Base-by-base conservation (phyloP, 2,329 filamentous ascomycete genomes). In the Fusarium denticulatum region DNA sequence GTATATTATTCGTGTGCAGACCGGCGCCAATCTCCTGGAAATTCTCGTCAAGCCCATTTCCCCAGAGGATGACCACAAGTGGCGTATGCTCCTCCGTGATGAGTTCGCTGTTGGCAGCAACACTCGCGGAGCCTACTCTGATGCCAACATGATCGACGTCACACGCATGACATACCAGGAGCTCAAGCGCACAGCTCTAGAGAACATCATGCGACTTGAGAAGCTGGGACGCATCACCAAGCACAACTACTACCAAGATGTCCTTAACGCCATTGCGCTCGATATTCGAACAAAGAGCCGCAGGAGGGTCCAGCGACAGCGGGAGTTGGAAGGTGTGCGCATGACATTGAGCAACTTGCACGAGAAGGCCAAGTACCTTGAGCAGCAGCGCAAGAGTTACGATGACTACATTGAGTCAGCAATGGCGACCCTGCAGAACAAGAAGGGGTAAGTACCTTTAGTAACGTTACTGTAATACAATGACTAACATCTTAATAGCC, bases 331-430 rank as follows among this genome's bases (percentile, higher is more conserved):
- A 76, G 92, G 92, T 49, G 94, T 96, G 28, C 89, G 92, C 34
- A 86, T 93, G 65, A 96, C 94, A 3, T 86, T 96, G 22, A 83
- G 87, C 47, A 94, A 95, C 73, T 84, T 97, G 69, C 91, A 94
- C 82, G 91, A 95, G 76, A 96, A 99, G 85, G 95, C 96, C 42
- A 90, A 91, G 74, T 99, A 97, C 83, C 89, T 99, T 15, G 96
- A 99, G 80, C 93, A 95, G 77, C 96, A 99, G 84, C 90, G 97
- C 69, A 97, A 97, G 87, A 96, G 92, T 74, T 99, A 99, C 85
- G 97, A 99, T 81, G 95, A 99, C 84, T 99, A 99, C 83, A 97
- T 99, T 79, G 97, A 99, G 85, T 95, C 97, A 82, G 96, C 96
- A 55, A 98, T 99, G 94, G 89, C 95, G 68, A 99, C 97, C 9